Percentiles rank a stretch among this genome's conserved stretches.
phyloP scores from a whole-genome alignment of 306 rosid genomes.

The Glycine latifolia region DNA sequence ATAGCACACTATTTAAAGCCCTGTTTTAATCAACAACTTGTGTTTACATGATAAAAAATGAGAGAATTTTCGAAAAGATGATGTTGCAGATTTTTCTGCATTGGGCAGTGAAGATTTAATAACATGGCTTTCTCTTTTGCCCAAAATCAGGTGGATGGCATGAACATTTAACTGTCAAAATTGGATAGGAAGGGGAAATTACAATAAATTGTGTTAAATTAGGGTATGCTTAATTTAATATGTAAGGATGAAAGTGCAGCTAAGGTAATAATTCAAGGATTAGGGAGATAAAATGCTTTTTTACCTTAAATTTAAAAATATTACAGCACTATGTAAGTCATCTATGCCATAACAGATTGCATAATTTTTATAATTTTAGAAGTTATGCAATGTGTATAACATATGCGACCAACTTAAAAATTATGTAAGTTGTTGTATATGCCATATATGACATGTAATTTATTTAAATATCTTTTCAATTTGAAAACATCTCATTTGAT shows the following conservation, averaged over 20 bases:
- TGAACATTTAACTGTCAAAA: not conserved
- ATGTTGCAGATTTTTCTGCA: no score
- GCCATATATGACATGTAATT: not conserved
- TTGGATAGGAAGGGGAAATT: not conserved
- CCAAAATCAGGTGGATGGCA: no score
- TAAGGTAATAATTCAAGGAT: no score
- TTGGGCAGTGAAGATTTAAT: no score
- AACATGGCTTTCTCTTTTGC: no score
- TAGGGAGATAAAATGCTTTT: no score
- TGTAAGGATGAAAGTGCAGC: no score
- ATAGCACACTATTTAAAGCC: no score
- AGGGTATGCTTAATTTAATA: not conserved
- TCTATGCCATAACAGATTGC: not conserved
- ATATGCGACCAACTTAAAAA: not conserved
- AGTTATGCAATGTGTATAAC: not conserved
- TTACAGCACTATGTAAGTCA: not conserved
- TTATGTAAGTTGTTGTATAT: not conserved
- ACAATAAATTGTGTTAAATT: not conserved
- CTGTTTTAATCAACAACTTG: no score
- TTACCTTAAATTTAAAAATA: no score
- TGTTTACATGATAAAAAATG: no score
- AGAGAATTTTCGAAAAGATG: no score
- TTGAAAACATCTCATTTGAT: not conserved
- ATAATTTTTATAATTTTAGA: slow-evolving; percentile 4
- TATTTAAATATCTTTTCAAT: not conserved